phyloP scores from a whole-genome alignment of 2,329 filamentous ascomycete species.

The Penicillium hesseltinei region DNA sequence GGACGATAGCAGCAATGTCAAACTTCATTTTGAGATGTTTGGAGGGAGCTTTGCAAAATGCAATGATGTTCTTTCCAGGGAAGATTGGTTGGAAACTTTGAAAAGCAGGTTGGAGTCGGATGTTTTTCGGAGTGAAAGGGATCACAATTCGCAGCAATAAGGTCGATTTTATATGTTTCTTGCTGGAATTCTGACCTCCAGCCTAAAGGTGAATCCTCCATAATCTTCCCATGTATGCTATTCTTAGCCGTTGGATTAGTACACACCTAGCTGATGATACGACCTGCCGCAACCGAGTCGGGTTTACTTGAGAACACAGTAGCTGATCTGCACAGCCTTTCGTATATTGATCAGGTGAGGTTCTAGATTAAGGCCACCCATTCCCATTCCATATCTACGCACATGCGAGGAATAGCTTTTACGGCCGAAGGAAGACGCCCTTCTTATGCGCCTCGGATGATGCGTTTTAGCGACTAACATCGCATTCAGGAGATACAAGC shows the following conservation, averaged over 20 bases:
- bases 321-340: not conserved
- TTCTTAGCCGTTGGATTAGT: not conserved
- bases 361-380: not conserved
- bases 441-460: not conserved
- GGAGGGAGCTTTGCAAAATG: not conserved
- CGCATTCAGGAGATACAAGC: not conserved
- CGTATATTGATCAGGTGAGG: not conserved
- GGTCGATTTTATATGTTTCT: not conserved
- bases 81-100: not conserved
- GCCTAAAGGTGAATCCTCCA: too few species aligned
- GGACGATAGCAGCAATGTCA: not conserved
- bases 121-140: not conserved
- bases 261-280: not conserved
- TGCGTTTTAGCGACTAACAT: not conserved
- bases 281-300: not conserved
- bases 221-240: not conserved
- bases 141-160: not conserved
- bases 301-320: not conserved
- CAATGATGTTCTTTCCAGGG: not conserved
- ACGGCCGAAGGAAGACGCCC: not conserved
- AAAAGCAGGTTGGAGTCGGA: not conserved
- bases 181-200: not conserved
- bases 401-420: not conserved
- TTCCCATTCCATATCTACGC: not conserved
- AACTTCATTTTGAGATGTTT: constrained; percentile 7